Conservation (phyloP, 305 asterid genomes). For the Withania somnifera region DNA sequence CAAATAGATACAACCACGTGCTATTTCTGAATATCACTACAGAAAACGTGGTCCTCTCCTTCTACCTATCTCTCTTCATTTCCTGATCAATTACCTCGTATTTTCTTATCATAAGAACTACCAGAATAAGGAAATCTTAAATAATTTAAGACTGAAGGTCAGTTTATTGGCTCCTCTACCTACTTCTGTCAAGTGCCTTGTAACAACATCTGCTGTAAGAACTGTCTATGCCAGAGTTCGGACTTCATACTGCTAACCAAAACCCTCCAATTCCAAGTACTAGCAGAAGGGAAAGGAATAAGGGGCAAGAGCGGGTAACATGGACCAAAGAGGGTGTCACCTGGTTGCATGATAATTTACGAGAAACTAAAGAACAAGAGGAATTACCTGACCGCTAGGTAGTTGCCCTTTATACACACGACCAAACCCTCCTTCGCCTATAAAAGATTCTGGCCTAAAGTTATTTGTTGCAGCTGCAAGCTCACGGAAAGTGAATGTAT, state of each 20-base stretch:
- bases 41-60: not conserved
- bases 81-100: not conserved
- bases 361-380: not conserved
- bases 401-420: constrained; percentile 79
- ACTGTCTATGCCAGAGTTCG: not conserved
- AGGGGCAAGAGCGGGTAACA: not conserved
- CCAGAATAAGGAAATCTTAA: not conserved
- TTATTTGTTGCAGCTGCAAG: constrained; percentile 76
- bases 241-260: not conserved
- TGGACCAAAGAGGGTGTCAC: not conserved
- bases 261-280: not conserved
- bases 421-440: constrained; percentile 97
- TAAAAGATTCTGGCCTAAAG: constrained; percentile 70
- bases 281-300: not conserved
- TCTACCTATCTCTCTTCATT: not conserved
- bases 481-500: constrained; percentile 90
- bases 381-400: constrained; percentile 63
- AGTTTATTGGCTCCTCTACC: not conserved
- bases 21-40: not conserved
- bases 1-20: not conserved
- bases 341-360: not conserved
- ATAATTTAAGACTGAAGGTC: not conserved
- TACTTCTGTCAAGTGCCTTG: not conserved
- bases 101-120: not conserved
- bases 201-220: not conserved